phyloP scores from a whole-genome alignment of 23 red algal species.

The Cyanidioschyzon merolae region DNA sequence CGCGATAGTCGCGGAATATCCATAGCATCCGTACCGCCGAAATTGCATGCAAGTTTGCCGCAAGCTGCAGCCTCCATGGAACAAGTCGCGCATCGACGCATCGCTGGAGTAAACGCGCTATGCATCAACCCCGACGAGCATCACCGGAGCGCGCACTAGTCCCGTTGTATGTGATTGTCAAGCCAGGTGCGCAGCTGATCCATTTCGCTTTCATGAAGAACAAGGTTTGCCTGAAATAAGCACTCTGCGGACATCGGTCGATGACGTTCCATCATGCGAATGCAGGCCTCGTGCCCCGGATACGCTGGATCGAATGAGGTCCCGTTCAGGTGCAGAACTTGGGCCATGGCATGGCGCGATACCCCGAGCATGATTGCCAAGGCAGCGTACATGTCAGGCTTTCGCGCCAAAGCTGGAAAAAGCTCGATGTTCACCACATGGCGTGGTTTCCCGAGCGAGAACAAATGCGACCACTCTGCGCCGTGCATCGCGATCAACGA shows the following conservation, averaged over 20 bases:
- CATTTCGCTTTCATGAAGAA: neutral
- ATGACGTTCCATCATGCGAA: neutral
- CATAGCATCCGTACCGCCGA: too few relatives aligned
- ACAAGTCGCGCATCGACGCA: too few relatives aligned
- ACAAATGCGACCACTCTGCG: conserved; percentile 10
- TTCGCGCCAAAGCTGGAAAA: neutral
- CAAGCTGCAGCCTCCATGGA: too few relatives aligned
- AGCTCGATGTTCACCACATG: neutral
- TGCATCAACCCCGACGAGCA: too few relatives aligned
- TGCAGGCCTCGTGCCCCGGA: neutral
- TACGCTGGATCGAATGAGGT: neutral
- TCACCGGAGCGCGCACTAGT: too few relatives aligned
- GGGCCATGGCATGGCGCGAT: conserved; percentile 4
- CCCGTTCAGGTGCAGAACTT: neutral
- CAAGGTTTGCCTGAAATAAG: conserved; percentile 5
- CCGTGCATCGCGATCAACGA: conserved; percentile 8
- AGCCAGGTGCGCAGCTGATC: conserved; percentile 2
- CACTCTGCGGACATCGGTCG: neutral
- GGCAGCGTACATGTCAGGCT: neutral
- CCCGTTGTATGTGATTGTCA: neutral
- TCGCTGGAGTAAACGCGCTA: too few relatives aligned
- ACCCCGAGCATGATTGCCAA: neutral
- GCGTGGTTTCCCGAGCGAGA: neutral
- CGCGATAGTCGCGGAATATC: too few relatives aligned
- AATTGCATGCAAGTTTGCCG: too few relatives aligned